Evolutionary conservation across 352 stramenopile species (phyloP).

Genomic region (Globisporangium yorkense): DNA sequence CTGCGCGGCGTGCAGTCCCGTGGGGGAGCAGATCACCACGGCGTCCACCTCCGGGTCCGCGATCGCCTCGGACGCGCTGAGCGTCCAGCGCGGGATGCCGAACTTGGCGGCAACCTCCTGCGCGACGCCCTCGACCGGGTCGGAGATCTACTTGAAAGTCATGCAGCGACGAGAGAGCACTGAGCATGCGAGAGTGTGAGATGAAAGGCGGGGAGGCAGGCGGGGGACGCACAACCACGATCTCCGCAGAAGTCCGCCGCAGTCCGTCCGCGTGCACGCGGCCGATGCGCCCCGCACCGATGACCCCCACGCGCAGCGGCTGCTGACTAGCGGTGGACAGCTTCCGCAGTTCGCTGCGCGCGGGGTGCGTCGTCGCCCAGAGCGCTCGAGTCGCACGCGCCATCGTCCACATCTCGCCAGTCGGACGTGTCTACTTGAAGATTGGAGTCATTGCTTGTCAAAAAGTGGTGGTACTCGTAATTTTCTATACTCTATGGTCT

Average conservation of each 20-base stretch:
- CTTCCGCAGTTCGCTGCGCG: neutral
- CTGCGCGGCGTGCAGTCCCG: conserved; percentile 91
- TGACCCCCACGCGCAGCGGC: conserved; percentile 51
- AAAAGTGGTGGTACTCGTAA: no score
- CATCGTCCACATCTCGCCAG: neutral
- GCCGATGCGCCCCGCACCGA: conserved; percentile 66
- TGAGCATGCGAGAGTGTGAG: neutral
- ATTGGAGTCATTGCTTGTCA: no score
- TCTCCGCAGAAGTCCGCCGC: conserved; percentile 11
- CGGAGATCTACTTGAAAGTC: conserved; percentile 22
- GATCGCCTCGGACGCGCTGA: conserved; percentile 89
- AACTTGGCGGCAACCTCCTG: conserved; percentile 32
- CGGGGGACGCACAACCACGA: conserved; percentile 6
- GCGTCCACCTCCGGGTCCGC: conserved; percentile 91
- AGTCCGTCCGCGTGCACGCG: conserved; percentile 52
- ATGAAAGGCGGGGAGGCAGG: neutral
- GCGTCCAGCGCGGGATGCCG: conserved; percentile 57
- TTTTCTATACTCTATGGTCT: no score
- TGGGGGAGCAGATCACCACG: conserved; percentile 96
- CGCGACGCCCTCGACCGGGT: conserved; percentile 18
- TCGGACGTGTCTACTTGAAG: neutral
- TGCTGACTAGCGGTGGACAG: neutral
- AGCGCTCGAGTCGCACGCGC: neutral
- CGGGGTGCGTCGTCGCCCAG: neutral
- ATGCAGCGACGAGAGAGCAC: neutral